Evolutionary conservation across 2,329 filamentous ascomycete genomes (phyloP), one percentile per base, ranked within the genome.

Genomic region (Cladobotryum mycophilum): DNA sequence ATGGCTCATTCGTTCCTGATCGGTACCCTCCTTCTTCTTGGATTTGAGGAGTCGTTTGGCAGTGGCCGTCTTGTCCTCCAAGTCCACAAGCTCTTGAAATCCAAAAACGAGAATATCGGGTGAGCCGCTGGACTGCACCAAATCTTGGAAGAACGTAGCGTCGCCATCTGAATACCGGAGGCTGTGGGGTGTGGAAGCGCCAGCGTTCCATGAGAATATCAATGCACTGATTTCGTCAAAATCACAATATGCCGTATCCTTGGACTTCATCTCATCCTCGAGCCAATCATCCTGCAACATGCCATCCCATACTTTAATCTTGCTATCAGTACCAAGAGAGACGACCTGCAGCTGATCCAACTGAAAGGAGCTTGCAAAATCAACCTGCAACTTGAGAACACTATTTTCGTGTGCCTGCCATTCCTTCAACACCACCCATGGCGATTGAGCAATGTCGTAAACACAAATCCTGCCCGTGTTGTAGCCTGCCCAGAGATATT

Each of bases 71-170:
- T 97, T 97, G 70, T 99, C 89, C 67, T 99, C 93, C 7, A 99
- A 76, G 63, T 99, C 93, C 4, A 99, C 93, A n/a, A 99, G 78
- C 68, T 99, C 93, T 67, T 99, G 93, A 67, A 99, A 99, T 1
- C 91, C 92, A 73, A 99, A 99, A 1, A 97, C 81, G 2, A 97
- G 71, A 45, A 99, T 90, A 59, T 97, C 93, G 0, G 93, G 89
- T 7, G 86, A 83, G 37, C 85, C 80, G 55, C 86, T 84, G n/a
- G 80, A 81, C 56, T 85, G 80, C 22, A 99, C 75, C 14, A 95
- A 78, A 51, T 92, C 82, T 56, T 84, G 82, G 62, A 97, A 87
- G 66, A 97, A 97, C 41, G 78, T 76, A 11, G 81, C 80, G 61
- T 95, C 89, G 48, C 80, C 72, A 30, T 81, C 78, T 1, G 82